phyloP scores from a whole-genome alignment of 805 yeast species.

The Kockiozyma suomiensis region DNA sequence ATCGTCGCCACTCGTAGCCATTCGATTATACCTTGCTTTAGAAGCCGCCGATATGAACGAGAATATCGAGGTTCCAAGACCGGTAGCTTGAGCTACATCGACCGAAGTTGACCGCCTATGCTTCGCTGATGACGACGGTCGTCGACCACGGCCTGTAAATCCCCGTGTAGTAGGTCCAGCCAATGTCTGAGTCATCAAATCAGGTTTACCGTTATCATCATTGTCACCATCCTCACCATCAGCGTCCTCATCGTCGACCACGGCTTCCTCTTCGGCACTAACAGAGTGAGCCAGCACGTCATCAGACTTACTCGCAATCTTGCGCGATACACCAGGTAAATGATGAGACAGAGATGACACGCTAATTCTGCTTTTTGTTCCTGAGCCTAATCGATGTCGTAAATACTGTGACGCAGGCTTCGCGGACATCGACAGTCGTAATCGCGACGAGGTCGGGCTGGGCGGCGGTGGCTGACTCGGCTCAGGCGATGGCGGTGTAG shows the following conservation, averaged over 20 bases:
- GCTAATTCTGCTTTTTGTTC: not conserved
- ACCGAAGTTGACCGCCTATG: slow-evolving; percentile 25
- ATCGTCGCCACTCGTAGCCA: slow-evolving; percentile 14
- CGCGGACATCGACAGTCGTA: not conserved
- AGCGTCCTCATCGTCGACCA: slow-evolving; percentile 5
- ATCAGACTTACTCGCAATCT: not conserved
- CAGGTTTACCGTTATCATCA: not conserved
- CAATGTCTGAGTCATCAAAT: slow-evolving; percentile 2
- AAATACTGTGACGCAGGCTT: not conserved
- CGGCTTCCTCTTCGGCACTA: not conserved
- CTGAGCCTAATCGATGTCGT: not conserved
- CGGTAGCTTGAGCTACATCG: slow-evolving; percentile 25
- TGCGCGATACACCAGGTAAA: not conserved
- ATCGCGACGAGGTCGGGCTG: not conserved
- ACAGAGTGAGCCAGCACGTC: not conserved
- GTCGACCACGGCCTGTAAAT: slow-evolving; percentile 1
- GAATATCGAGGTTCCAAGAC: slow-evolving; percentile 25
- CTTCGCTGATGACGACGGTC: not conserved
- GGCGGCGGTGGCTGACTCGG: not conserved
- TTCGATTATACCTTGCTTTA: slow-evolving; percentile 11
- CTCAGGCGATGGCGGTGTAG: not conserved
- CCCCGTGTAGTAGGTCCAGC: not conserved
- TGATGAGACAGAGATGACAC: slow-evolving; percentile 5
- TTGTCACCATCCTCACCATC: slow-evolving; percentile 1
- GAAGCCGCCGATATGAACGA: slow-evolving; percentile 31